A percentile compares a stretch with the other conserved stretches of the same genome.
Conservation (phyloP, 2,329 filamentous ascomycete species). For the Fusarium staphyleae region DNA sequence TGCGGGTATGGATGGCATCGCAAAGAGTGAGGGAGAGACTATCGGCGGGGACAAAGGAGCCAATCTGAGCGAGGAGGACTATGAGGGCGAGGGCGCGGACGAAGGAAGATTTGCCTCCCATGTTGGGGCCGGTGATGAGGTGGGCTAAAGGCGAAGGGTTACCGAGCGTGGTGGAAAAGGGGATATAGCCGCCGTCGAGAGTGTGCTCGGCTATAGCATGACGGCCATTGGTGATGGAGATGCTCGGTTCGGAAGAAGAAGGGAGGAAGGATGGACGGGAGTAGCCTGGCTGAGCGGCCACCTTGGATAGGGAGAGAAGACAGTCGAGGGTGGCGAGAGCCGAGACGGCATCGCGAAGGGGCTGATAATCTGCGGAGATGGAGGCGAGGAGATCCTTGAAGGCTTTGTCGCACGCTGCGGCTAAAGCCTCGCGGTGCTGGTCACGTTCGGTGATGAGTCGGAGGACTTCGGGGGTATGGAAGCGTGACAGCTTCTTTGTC, state of each 20-base stretch:
- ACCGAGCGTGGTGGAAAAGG: conserved; percentile 81
- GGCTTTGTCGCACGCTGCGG: conserved; percentile 87
- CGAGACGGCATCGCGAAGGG: conserved; percentile 86
- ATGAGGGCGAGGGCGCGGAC: conserved; percentile 92
- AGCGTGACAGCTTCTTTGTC: conserved; percentile 90
- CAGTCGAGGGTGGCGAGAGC: conserved; percentile 89
- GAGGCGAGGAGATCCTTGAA: conserved; percentile 75
- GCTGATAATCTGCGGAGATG: conserved; percentile 85
- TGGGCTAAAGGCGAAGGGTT: conserved; percentile 73
- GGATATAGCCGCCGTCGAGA: conserved; percentile 85
- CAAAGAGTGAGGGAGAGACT: conserved; percentile 78
- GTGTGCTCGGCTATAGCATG: conserved; percentile 97
- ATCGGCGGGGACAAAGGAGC: conserved; percentile 88
- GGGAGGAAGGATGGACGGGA: conserved; percentile 73
- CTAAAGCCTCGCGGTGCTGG: conserved; percentile 91
- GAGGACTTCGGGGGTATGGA: conserved; percentile 92
- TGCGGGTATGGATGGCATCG: conserved; percentile 93
- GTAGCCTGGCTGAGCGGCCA: conserved; percentile 89
- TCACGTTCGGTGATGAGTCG: conserved; percentile 85
- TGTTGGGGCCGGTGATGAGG: conserved; percentile 95
- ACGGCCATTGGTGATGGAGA: conserved; percentile 71
- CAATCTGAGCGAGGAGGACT: conserved; percentile 91
- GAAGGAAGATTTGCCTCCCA: conserved; percentile 99
- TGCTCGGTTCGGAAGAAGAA: conserved; percentile 68
- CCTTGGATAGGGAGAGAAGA: conserved; percentile 82